Conservation (phyloP, 805 yeast species). For the Myxozyma nipponensis region DNA sequence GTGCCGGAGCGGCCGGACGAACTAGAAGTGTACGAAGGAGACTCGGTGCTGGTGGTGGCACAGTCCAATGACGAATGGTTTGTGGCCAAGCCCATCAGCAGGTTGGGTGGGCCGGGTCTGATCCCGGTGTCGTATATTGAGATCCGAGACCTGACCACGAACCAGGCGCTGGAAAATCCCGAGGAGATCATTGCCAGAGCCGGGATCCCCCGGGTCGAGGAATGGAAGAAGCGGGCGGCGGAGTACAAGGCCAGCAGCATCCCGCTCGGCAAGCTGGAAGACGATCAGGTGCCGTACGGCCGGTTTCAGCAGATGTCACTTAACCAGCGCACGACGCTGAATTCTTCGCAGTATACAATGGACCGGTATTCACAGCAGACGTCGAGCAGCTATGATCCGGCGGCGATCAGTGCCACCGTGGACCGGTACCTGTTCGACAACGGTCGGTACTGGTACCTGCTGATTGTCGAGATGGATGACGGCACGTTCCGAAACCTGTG, state of each 20-base stretch:
- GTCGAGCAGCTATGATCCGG: constrained; percentile 23
- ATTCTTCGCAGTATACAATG: not conserved
- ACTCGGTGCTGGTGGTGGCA: constrained; percentile 87
- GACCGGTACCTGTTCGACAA: constrained; percentile 76
- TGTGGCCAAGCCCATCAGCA: constrained; percentile 91
- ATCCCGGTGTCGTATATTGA: constrained; percentile 90
- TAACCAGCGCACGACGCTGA: constrained; percentile 3
- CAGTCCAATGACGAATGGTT: constrained; percentile 97
- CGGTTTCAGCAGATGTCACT: constrained; percentile 20
- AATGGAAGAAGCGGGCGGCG: constrained; percentile 90
- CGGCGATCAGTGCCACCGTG: constrained; percentile 63
- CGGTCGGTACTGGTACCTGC: constrained; percentile 84
- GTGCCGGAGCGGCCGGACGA: constrained; percentile 81
- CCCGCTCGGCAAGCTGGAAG: constrained; percentile 59
- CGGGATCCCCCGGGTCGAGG: constrained; percentile 85
- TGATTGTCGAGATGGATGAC: constrained; percentile 61
- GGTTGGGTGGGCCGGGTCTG: constrained; percentile 91
- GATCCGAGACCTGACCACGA: constrained; percentile 69
- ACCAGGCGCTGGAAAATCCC: constrained; percentile 55
- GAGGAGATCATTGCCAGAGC: constrained; percentile 59
- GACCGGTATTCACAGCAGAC: not conserved
- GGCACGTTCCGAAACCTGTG: constrained; percentile 71
- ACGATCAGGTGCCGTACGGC: constrained; percentile 26
- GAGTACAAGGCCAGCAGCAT: constrained; percentile 88
- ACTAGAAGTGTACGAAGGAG: constrained; percentile 78